These are phyloP conservation scores for Leptographium flavum DNA, from an alignment of 2,329 filamentous ascomycete species.

Conservation along the genomic window DNA sequence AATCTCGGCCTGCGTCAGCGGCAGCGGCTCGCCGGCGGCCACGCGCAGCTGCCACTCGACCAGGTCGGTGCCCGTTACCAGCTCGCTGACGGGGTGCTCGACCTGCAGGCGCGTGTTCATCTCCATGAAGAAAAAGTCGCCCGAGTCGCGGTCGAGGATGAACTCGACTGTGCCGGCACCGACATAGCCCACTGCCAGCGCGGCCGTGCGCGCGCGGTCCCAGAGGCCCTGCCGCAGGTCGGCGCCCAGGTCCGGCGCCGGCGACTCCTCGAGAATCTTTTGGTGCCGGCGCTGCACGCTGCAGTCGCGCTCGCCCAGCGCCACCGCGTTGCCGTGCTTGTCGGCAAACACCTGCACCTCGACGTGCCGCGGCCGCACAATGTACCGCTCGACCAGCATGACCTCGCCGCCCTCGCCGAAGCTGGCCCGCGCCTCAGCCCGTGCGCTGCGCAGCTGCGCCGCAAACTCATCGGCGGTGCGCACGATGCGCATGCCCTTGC, in stretches of 20 bases:
- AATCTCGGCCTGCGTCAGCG: slow-evolving; percentile 46
- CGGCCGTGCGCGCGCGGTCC: slow-evolving; percentile 50
- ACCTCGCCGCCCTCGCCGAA: slow-evolving; percentile 71
- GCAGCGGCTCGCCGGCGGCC: slow-evolving; percentile 41
- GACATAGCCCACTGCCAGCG: slow-evolving; percentile 70
- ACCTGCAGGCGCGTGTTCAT: slow-evolving; percentile 87
- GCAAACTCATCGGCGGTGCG: slow-evolving; percentile 53
- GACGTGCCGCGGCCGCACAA: slow-evolving; percentile 66
- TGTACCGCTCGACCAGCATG: slow-evolving; percentile 75
- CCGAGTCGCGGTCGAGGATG: slow-evolving; percentile 70
- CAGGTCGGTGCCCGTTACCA: slow-evolving; percentile 57
- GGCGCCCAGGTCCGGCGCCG: slow-evolving; percentile 53
- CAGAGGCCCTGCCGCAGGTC: slow-evolving; percentile 46
- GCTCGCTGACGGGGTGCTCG: slow-evolving; percentile 80
- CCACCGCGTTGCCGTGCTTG: slow-evolving; percentile 60
- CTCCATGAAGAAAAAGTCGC: slow-evolving; percentile 71
- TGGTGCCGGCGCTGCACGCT: slow-evolving; percentile 78
- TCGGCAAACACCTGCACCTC: slow-evolving; percentile 89
- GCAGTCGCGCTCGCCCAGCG: slow-evolving; percentile 80
- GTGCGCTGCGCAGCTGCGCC: slow-evolving; percentile 55
- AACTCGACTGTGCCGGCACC: slow-evolving; percentile 85
- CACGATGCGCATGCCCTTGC: slow-evolving; percentile 75
- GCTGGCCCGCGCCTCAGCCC: slow-evolving; percentile 60
- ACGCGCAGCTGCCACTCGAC: slow-evolving; percentile 93
- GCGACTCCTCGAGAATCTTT: slow-evolving; percentile 83